These are phyloP conservation scores for Vitis riparia DNA, from an alignment of 164 flowering plant genomes.

Conservation along the genomic window DNA sequence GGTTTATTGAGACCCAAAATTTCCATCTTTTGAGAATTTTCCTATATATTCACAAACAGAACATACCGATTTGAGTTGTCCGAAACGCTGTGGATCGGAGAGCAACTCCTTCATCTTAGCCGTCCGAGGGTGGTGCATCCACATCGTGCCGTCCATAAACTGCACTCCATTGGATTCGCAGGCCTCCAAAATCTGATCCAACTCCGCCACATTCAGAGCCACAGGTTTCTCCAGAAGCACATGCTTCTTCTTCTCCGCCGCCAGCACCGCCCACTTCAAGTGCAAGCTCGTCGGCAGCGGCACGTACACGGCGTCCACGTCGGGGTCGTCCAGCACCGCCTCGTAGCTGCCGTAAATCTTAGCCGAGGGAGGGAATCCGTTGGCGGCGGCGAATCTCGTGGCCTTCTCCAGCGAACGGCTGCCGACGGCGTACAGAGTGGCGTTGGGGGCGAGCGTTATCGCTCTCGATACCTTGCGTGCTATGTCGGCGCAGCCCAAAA, in stretches of 20 bases:
- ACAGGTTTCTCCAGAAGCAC: conserved; percentile 46
- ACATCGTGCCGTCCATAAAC: conserved; percentile 59
- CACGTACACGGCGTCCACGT: conserved; percentile 46
- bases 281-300: conserved; percentile 47
- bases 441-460: conserved; percentile 27
- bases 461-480: conserved; percentile 43
- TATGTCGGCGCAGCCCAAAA: conserved; percentile 42
- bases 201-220: conserved; percentile 32
- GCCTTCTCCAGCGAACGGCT: conserved; percentile 43
- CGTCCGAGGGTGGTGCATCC: conserved; percentile 53
- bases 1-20: too few species aligned
- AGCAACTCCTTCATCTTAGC: conserved; percentile 30
- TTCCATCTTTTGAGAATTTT: background rate
- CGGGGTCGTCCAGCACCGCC: conserved; percentile 32
- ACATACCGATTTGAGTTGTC: conserved; percentile 28
- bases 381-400: conserved; percentile 17
- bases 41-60: background rate
- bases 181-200: conserved; percentile 33
- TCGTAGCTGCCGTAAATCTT: conserved; percentile 41
- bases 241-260: conserved; percentile 45
- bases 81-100: conserved; percentile 20
- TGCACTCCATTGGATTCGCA: conserved; percentile 44
- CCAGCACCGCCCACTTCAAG: conserved; percentile 37
- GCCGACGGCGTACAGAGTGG: conserved; percentile 36
- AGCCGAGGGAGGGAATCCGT: conserved; percentile 18